phyloP scores from a whole-genome alignment of 495 filamentous ascomycete genomes.

The Copromyces sp. region DNA sequence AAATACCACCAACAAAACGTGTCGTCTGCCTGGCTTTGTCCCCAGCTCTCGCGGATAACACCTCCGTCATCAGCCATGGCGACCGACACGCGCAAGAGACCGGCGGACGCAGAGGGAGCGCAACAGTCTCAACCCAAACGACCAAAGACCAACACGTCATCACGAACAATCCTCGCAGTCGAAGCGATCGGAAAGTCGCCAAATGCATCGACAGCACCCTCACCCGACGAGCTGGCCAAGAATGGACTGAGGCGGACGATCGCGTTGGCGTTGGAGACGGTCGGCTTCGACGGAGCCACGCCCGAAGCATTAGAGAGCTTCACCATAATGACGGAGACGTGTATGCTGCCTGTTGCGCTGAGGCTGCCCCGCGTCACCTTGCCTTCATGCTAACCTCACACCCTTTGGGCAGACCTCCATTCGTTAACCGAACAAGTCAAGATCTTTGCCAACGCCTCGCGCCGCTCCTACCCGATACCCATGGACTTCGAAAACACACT shows the following conservation, averaged over 20 bases:
- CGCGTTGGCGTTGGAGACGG: slow-evolving; percentile 25
- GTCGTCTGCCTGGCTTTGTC: not conserved
- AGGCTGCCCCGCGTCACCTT: not conserved
- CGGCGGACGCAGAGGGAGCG: slow-evolving; percentile 10
- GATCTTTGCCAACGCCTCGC: slow-evolving; percentile 23
- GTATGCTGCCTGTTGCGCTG: slow-evolving; percentile 12
- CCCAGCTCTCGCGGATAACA: slow-evolving; percentile 4
- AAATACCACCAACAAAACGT: not conserved
- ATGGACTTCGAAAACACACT: slow-evolving; percentile 31
- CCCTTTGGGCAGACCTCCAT: slow-evolving; percentile 20
- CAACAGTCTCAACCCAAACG: slow-evolving; percentile 20
- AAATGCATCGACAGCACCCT: slow-evolving; percentile 1
- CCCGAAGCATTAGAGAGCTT: slow-evolving; percentile 36
- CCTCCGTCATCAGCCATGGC: slow-evolving; percentile 3
- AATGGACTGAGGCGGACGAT: slow-evolving; percentile 30
- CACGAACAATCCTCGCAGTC: slow-evolving; percentile 1
- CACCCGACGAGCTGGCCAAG: slow-evolving; percentile 24
- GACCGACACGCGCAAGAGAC: slow-evolving; percentile 19
- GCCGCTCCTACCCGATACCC: slow-evolving; percentile 27
- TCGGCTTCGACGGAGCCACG: slow-evolving; percentile 32
- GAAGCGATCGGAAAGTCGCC: not conserved
- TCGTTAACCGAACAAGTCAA: slow-evolving; percentile 23
- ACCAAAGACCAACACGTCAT: slow-evolving; percentile 12
- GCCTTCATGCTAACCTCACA: slow-evolving; percentile 5
- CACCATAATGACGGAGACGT: slow-evolving; percentile 26